phyloP scores from a whole-genome alignment of 2,329 filamentous ascomycete genomes.

The Fusarium luffae region DNA sequence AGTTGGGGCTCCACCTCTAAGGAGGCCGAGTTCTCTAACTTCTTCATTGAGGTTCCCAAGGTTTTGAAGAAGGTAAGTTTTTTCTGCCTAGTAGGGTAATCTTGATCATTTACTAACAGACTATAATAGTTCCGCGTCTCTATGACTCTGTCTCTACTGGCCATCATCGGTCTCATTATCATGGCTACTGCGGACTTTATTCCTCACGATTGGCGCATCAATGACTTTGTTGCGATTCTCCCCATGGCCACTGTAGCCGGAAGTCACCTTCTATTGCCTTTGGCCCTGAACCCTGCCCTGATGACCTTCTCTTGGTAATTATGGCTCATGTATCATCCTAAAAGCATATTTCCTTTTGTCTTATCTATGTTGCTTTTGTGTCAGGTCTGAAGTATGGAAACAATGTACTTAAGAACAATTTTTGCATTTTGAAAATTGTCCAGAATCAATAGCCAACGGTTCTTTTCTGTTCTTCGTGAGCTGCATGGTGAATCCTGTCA shows the following conservation, averaged over 20 bases:
- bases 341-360: slow-evolving; percentile 11
- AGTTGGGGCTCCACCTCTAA: slow-evolving; percentile 87
- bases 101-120: slow-evolving; percentile 31
- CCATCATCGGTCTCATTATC: slow-evolving; percentile 71
- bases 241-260: slow-evolving; percentile 78
- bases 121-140: slow-evolving; percentile 73
- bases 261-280: slow-evolving; percentile 76
- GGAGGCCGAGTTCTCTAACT: slow-evolving; percentile 83
- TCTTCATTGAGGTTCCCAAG: slow-evolving; percentile 85
- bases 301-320: slow-evolving; percentile 80
- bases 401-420: slow-evolving; percentile 14
- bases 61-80: slow-evolving; percentile 79
- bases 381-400: slow-evolving; percentile 13
- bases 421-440: background rate
- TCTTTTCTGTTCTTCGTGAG: background rate
- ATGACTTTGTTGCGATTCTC: slow-evolving; percentile 78
- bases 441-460: background rate
- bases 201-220: slow-evolving; percentile 73
- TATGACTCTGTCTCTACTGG: slow-evolving; percentile 69
- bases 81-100: slow-evolving; percentile 49
- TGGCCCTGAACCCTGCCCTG: slow-evolving; percentile 80
- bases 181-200: slow-evolving; percentile 72
- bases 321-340: background rate
- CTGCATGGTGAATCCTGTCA: background rate
- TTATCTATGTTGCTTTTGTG: background rate